These are phyloP conservation scores for Lactifluus echinatus DNA, from an alignment of 768 basidiomycete species.

Conservation along the genomic window DNA sequence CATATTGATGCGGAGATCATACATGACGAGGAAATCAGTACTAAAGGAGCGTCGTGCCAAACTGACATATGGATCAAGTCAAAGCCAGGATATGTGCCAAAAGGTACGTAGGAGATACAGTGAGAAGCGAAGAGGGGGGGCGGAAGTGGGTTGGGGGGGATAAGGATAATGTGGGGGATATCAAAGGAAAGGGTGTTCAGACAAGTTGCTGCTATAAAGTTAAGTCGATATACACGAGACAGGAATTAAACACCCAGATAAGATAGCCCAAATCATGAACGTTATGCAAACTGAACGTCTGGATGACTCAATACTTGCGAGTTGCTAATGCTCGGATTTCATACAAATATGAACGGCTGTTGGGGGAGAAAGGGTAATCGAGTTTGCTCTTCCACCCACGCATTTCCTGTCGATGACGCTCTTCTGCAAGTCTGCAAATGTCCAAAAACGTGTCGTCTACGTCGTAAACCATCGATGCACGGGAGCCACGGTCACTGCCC, in stretches of 20 bases:
- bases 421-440: slow-evolving; percentile 67
- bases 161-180: neutral
- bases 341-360: slow-evolving; percentile 59
- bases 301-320: slow-evolving; percentile 47
- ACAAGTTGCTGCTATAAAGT: neutral
- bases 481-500: slow-evolving; percentile 70
- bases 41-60: slow-evolving; percentile 10
- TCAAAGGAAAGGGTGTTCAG: neutral
- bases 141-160: neutral
- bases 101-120: neutral
- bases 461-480: slow-evolving; percentile 71
- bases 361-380: slow-evolving; percentile 27
- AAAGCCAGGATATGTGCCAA: slow-evolving; percentile 4
- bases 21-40: slow-evolving; percentile 13
- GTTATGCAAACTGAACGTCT: slow-evolving; percentile 5
- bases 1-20: slow-evolving; percentile 8
- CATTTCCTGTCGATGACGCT: slow-evolving; percentile 76
- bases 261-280: slow-evolving; percentile 8
- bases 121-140: neutral
- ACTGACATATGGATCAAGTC: slow-evolving; percentile 3
- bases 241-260: slow-evolving; percentile 12
- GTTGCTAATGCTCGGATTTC: slow-evolving; percentile 83
- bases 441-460: slow-evolving; percentile 68
- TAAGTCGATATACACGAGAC: slow-evolving; percentile 4
- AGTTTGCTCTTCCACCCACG: slow-evolving; percentile 55